phyloP scores from a whole-genome alignment of 75 land plant genomes.

The Gnetum montanum region DNA sequence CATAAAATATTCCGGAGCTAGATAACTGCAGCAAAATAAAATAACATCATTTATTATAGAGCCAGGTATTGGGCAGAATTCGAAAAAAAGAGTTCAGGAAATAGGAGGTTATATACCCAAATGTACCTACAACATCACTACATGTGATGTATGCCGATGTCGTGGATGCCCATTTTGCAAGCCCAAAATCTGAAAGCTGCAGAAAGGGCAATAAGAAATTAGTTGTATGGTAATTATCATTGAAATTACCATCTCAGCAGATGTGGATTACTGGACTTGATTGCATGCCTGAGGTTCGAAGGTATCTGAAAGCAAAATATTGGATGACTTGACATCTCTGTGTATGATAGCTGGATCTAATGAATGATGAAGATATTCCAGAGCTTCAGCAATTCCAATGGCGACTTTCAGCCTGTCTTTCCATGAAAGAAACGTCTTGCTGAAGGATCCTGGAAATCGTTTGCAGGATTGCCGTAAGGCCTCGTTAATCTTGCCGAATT shows the following conservation, averaged over 20 bases:
- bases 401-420: conserved; percentile 55
- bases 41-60: too few species aligned
- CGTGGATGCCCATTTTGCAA: conserved; percentile 75
- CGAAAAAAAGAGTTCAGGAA: too few species aligned
- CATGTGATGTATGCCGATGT: conserved; percentile 32
- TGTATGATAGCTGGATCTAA: conserved; percentile 47
- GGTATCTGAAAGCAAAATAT: conserved; percentile 53
- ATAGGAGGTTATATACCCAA: conserved; percentile 39
- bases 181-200: conserved; percentile 95
- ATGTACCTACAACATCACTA: conserved; percentile 84
- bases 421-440: too few species aligned
- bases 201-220: too few species aligned
- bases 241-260: too few species aligned
- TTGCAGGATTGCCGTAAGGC: not conserved
- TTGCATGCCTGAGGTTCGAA: conserved; percentile 67
- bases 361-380: conserved; percentile 44
- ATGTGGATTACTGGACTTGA: too few species aligned
- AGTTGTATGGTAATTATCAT: too few species aligned
- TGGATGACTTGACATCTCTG: conserved; percentile 76
- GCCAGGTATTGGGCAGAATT: too few species aligned
- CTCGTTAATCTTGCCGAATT: too few species aligned
- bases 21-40: conserved; percentile 39
- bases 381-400: conserved; percentile 66
- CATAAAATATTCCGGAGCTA: conserved; percentile 98
- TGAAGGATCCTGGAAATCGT: conserved; percentile 7